Evolutionary conservation across 1,284 basidiomycete species (phyloP), one percentile per base, ranked within the genome.

Genomic region (Trametes versicolor): DNA sequence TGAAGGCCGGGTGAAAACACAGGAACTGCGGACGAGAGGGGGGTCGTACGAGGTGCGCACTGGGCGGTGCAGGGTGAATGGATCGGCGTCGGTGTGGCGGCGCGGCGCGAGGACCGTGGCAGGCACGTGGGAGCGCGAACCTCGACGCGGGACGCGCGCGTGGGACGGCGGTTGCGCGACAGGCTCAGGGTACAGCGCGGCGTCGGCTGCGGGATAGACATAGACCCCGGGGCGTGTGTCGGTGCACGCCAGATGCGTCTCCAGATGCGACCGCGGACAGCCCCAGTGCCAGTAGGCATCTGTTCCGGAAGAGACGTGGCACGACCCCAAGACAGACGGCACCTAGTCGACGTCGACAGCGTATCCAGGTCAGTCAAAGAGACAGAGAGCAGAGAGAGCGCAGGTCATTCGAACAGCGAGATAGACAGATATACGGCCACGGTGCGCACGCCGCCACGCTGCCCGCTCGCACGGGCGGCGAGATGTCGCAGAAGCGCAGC

Each of bases 91-190:
- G 39, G 39, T 41, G 39, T 17, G 7, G 6, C 37, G 37, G 37
- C 37, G 37, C 49, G 27, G 27, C 27, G 49, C 27, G 12, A 23
- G 37, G 17, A 17, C 15, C 48, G 57, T 39, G 57, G 36, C 36
- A 50, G 27, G 25, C 47, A 50, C 57, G 57, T 59, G 57, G 48
- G 49, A 51, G 37, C 21, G 25, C 43, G 50, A 34, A 52, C 19
- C 9, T 10, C 45, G 45, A 48, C 21, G 12, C 21, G 23, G 25
- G 21, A 27, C 21, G 21, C 23, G 45, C 17, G 48, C 25, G 48
- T 29, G 27, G 12, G 32, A 21, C 27, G 15, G 47, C 47, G n/a
- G 32, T 34, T 21, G 19, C 32, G 27, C 50, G 50, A 32, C 50
- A 21, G 32, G 34, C 50, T 17, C 29, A 19, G 9, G 52, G 37